Base-by-base conservation (phyloP, 129 eudicot species). In the Flaveria brownii region DNA sequence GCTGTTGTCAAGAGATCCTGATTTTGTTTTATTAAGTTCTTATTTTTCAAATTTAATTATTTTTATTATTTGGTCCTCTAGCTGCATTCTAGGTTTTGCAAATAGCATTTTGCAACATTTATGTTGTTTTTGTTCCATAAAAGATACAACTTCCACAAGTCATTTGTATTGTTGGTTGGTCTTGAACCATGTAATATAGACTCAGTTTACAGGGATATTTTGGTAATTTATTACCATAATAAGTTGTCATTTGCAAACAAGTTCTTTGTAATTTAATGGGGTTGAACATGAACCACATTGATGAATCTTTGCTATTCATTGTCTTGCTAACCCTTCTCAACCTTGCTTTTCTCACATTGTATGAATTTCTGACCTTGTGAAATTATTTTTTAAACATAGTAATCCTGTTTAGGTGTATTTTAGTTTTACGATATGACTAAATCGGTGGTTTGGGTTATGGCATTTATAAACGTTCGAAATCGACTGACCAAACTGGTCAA, bases 1-100 rank as follows among this genome's bases (percentile, higher is more conserved):
- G 98, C 87, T 74, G 86, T 87, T 22, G 97, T 93, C 68, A 93
- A 91, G 86, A 91, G 98, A 86, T 88, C 97, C 47, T 93, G 89
- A 91, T 55, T 82, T 76, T 63, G 88, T 55, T 82, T 76, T 63
- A 51, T 73, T 55, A 2, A 45, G 13, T 49, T 28, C 6, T 9
- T 11, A 17, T 56, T 68, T 57, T 76, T 28, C 84, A 81, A 74
- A 80, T 92, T 87, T 86, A 77, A 51, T 79, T 80, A 70, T 78
- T 54, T 28, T 73, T 30, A 9, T 57, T 81, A 67, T 61, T 61
- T 26, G 71, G 22, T 57, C 57, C 25, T 51, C 51, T 33, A 26
- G 75, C 72, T 67, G 70, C 83, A 55, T 52, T 78, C 71, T 69
- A 82, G 81, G 81, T 82, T 71, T 64, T 79, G 80, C 73, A 76